Percentiles rank a stretch among this genome's conserved stretches.
Evolutionary conservation across 441 rosid species (phyloP).

Genomic region (Cnidoscolus chayamansa): DNA sequence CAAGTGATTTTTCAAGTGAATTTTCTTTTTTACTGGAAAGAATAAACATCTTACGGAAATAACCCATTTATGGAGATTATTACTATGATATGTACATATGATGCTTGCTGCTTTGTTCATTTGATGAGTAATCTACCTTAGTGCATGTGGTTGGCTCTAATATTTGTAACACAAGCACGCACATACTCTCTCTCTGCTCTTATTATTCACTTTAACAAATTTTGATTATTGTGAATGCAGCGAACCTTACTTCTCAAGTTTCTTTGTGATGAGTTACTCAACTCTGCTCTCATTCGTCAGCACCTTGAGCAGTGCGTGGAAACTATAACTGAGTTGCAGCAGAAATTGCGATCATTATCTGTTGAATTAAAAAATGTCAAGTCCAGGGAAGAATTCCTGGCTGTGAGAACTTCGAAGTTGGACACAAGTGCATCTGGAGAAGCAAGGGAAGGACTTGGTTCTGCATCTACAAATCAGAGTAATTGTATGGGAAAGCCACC

Average conservation of each 20-base stretch:
- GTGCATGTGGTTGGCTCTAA: neutral
- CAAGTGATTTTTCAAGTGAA: neutral
- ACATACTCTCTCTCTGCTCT: constrained; percentile 10
- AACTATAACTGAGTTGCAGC: constrained; percentile 71
- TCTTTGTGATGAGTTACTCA: constrained; percentile 90
- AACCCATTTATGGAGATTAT: neutral
- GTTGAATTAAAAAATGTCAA: constrained; percentile 68
- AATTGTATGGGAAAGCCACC: constrained; percentile 25
- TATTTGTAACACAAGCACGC: neutral
- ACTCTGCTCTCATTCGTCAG: constrained; percentile 74
- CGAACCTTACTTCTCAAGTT: constrained; percentile 75
- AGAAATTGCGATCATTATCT: constrained; percentile 67
- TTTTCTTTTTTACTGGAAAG: neutral
- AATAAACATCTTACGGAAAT: neutral
- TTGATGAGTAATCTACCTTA: neutral
- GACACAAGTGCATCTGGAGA: constrained; percentile 47
- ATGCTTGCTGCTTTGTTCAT: neutral
- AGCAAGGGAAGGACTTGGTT: constrained; percentile 34
- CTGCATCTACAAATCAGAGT: constrained; percentile 24
- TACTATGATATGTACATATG: neutral
- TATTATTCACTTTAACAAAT: constrained; percentile 12
- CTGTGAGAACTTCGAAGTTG: constrained; percentile 55
- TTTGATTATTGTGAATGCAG: constrained; percentile 50
- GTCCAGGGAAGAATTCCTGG: constrained; percentile 65
- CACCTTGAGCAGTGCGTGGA: constrained; percentile 94